These are phyloP conservation scores for Pachysandra terminalis DNA, from an alignment of 164 flowering plant species.

Conservation along the genomic window DNA sequence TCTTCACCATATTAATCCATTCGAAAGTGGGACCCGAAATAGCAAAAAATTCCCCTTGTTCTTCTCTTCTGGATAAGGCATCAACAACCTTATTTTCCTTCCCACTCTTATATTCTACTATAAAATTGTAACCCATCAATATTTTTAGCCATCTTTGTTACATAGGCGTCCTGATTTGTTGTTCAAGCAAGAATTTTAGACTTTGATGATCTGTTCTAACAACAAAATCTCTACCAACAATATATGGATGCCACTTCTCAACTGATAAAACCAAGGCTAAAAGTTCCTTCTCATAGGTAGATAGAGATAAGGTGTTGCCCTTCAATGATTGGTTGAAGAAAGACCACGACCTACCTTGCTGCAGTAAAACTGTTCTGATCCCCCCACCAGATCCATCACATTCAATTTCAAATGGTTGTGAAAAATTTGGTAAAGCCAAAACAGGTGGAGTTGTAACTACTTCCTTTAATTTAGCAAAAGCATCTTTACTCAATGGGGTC, in stretches of 20 bases:
- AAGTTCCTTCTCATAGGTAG: no score
- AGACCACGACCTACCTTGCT: background rate
- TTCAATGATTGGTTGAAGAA: no score
- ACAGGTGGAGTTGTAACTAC: no score
- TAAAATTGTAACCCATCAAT: background rate
- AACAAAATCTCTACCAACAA: background rate
- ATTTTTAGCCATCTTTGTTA: background rate
- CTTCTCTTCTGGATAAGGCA: background rate
- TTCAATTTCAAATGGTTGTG: no score
- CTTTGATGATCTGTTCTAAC: no score
- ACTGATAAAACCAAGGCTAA: no score
- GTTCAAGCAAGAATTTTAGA: background rate
- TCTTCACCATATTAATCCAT: no score
- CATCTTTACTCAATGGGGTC: constrained; percentile 1
- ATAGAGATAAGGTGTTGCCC: no score
- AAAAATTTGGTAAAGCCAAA: no score
- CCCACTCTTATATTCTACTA: background rate
- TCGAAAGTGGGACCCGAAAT: no score
- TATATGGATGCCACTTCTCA: constrained; percentile 5
- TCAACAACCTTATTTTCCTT: background rate
- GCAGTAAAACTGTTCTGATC: constrained; percentile 4
- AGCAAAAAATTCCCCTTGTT: no score
- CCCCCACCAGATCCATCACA: constrained; percentile 1
- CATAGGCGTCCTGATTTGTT: background rate
- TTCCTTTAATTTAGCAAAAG: no score